These are phyloP conservation scores for Cutaneotrichosporon mucoides DNA, from an alignment of 1,284 basidiomycete species.

Conservation along the genomic window DNA sequence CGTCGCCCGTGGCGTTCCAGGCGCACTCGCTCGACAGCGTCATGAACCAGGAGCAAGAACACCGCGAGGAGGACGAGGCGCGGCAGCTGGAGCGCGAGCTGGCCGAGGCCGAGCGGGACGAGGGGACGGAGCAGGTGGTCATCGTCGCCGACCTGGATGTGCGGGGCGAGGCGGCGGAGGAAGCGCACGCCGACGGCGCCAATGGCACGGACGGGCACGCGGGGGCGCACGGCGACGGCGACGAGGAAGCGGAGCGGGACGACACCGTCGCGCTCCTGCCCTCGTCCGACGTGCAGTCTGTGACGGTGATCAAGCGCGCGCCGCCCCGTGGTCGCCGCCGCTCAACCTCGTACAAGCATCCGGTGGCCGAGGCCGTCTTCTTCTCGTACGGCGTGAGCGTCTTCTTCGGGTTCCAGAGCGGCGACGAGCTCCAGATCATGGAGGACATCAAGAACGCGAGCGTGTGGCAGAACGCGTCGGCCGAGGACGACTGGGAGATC, in stretches of 20 bases:
- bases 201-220: too few relatives aligned
- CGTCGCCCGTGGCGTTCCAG: constrained; percentile 13
- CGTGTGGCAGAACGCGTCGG: constrained; percentile 56
- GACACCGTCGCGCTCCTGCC: too few relatives aligned
- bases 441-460: constrained; percentile 74
- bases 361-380: constrained; percentile 76
- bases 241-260: too few relatives aligned
- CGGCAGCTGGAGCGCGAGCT: neutral
- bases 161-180: too few relatives aligned
- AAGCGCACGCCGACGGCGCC: too few relatives aligned
- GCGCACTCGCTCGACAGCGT: constrained; percentile 6
- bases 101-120: neutral
- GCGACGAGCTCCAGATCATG: constrained; percentile 70
- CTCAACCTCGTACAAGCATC: constrained; percentile 3
- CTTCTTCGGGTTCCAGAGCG: constrained; percentile 76
- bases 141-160: too few relatives aligned
- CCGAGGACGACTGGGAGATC: constrained; percentile 74
- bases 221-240: too few relatives aligned
- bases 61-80: neutral
- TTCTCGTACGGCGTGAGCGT: constrained; percentile 76
- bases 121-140: too few relatives aligned
- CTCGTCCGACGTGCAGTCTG: neutral
- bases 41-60: constrained; percentile 2
- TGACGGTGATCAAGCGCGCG: neutral
- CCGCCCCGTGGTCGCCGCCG: constrained; percentile 14